Percentiles rank a stretch among this genome's conserved stretches.
Conservation (phyloP, 306 rosid species). For the Acacia confusa region DNA sequence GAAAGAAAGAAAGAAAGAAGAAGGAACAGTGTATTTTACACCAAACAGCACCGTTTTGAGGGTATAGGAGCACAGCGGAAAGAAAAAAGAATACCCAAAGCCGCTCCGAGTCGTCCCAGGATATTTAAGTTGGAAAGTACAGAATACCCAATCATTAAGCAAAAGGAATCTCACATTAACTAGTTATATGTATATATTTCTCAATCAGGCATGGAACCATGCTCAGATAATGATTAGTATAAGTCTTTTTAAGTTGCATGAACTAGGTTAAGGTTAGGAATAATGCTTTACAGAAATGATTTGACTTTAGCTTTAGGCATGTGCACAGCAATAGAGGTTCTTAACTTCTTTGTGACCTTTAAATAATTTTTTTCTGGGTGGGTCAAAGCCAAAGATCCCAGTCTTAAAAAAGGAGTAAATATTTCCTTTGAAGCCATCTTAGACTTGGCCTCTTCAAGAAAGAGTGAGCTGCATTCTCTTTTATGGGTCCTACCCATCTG, state of each 20-base stretch:
- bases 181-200: neutral
- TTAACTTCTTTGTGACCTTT: neutral
- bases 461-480: conserved; percentile 28
- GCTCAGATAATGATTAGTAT: conserved; percentile 16
- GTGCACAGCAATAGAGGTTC: conserved; percentile 45
- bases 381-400: conserved; percentile 40
- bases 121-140: neutral
- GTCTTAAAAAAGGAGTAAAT: conserved; percentile 29
- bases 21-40: no score
- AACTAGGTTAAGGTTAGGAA: conserved; percentile 24
- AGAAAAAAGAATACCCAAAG: no score
- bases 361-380: neutral
- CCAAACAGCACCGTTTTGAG: no score
- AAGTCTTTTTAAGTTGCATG: conserved; percentile 7
- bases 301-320: conserved; percentile 43
- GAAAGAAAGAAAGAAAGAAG: no score
- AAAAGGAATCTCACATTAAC: neutral
- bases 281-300: conserved; percentile 34
- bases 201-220: neutral
- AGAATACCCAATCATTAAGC: neutral
- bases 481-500: conserved; percentile 50
- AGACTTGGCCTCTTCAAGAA: neutral
- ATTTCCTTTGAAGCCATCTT: conserved; percentile 15
- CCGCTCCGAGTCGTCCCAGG: no score
- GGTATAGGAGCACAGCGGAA: no score